Evolutionary conservation across 768 basidiomycete species (phyloP).

Genomic region (Collybia sp.): DNA sequence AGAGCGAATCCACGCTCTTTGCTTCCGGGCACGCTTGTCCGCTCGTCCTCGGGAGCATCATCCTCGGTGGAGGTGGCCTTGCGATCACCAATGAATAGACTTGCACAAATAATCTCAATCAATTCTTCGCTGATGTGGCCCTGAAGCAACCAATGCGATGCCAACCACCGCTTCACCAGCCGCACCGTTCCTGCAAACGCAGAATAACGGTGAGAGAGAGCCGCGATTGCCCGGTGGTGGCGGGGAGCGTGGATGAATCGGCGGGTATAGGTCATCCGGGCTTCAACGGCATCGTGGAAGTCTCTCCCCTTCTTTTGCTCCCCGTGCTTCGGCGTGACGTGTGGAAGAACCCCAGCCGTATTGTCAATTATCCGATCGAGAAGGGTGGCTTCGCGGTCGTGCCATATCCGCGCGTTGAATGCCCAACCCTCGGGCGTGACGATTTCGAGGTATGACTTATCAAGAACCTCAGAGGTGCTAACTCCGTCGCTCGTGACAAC

Average conservation of each 20-base stretch:
- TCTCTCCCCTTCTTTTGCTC: constrained; percentile 39
- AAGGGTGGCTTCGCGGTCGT: constrained; percentile 79
- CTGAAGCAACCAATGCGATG: constrained; percentile 82
- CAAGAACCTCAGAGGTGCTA: constrained; percentile 51
- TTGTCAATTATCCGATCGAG: constrained; percentile 65
- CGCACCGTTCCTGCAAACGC: constrained; percentile 85
- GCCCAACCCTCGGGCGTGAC: constrained; percentile 82
- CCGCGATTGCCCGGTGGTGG: constrained; percentile 81
- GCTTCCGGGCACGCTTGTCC: constrained; percentile 56
- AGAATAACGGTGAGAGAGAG: constrained; percentile 71
- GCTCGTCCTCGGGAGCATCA: constrained; percentile 27
- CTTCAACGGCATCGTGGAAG: constrained; percentile 49
- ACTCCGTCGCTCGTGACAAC: constrained; percentile 55
- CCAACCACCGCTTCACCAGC: constrained; percentile 90
- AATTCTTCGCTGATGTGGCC: constrained; percentile 72
- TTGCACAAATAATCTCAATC: constrained; percentile 81
- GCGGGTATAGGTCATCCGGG: constrained; percentile 56
- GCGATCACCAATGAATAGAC: constrained; percentile 62
- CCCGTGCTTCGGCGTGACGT: constrained; percentile 24
- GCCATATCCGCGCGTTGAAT: constrained; percentile 79
- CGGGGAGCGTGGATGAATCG: constrained; percentile 76
- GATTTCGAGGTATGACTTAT: constrained; percentile 72
- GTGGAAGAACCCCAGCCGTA: constrained; percentile 31
- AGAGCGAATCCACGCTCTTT: constrained; percentile 79
- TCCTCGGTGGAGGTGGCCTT: constrained; percentile 22